Evolutionary conservation across 2,329 filamentous ascomycete genomes (phyloP).

Genomic region (Spiromastix sp.): DNA sequence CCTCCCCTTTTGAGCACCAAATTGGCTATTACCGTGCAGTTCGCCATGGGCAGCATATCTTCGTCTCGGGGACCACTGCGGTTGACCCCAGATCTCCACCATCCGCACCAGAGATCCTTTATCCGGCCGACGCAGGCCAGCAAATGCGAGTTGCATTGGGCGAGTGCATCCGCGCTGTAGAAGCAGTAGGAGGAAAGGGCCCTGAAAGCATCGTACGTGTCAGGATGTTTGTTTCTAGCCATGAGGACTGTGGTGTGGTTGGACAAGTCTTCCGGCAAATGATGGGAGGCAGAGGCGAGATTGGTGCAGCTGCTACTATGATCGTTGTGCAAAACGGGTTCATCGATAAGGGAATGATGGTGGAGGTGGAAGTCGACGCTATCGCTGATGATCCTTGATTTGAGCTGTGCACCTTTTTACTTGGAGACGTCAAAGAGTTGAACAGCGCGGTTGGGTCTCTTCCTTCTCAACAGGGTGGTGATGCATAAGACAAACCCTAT

Average conservation of each 20-base stretch:
- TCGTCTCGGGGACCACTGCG: conserved; percentile 30
- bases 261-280: conserved; percentile 9
- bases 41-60: conserved; percentile 25
- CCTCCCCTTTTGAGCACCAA: conserved; percentile 26
- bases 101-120: conserved; percentile 19
- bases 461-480: too few relatives aligned
- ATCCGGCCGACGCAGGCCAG: conserved; percentile 21
- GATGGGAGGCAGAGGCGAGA: conserved; percentile 13
- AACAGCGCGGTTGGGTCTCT: too few relatives aligned
- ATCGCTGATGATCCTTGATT: too few relatives aligned
- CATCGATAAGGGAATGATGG: conserved; percentile 26
- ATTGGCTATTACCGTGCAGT: conserved; percentile 31
- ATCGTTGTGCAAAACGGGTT: conserved; percentile 28
- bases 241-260: conserved; percentile 10
- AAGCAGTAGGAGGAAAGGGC: conserved; percentile 21
- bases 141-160: conserved; percentile 21
- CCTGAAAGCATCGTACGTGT: conserved; percentile 24
- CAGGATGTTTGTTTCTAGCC: conserved; percentile 21
- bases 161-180: conserved; percentile 23
- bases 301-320: conserved; percentile 27
- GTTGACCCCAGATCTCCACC: conserved; percentile 21
- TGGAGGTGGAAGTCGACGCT: conserved; percentile 32
- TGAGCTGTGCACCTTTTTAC: too few relatives aligned
- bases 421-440: too few relatives aligned
- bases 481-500: too few relatives aligned